Evolutionary conservation across 306 rosid species (phyloP), one percentile per base, ranked within the genome.

Genomic region (Lathyrus aphaca): DNA sequence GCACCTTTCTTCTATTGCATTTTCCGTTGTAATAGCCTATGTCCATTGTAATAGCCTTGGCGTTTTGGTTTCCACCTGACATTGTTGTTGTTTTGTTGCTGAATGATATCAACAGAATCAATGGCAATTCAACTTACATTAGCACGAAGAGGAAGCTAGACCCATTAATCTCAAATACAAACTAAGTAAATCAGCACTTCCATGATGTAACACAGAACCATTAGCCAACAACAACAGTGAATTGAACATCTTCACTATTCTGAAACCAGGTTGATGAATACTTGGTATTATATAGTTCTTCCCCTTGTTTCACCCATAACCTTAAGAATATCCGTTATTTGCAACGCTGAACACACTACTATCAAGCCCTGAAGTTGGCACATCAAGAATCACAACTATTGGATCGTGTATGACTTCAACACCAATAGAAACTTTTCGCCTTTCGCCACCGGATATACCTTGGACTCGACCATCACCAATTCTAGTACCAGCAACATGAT

Each of bases 281-380:
- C 92, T 94, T 5, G 88, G 95, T 56, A 94, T 77, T 18, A 94
- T 35, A 35, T 71, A 5, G 95, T 90, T 44, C 92, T 60, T 3
- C 94, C 94, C 12, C 76, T 66, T 50, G 88, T 77, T 8, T 90
- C 92, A 14, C 95, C 92, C 95, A 90, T 94, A 30, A 82, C 83
- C 74, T 90, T 88, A 6, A 94, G 84, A 96, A 94, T 85, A 43
- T 88, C 92, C 53, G 86, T 85, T 35, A 90, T 90, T 77, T 94
- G 98, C 38, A 90, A 80, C 0, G 98, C 98, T 0, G 96, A 88
- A 10, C 86, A 48, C 97, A 10, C 86, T 83, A 48, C 98, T 90
- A 74, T 94, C 97, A 38, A 94, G 96, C 2, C 98, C 98, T 7
- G 97, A 93, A 77, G 98, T 93, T 23, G 98, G 98, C 39, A 90